Evolutionary conservation across 2,329 filamentous ascomycete species (phyloP), one percentile per base, ranked within the genome.

Genomic region (Curvularia hawaiiensis): DNA sequence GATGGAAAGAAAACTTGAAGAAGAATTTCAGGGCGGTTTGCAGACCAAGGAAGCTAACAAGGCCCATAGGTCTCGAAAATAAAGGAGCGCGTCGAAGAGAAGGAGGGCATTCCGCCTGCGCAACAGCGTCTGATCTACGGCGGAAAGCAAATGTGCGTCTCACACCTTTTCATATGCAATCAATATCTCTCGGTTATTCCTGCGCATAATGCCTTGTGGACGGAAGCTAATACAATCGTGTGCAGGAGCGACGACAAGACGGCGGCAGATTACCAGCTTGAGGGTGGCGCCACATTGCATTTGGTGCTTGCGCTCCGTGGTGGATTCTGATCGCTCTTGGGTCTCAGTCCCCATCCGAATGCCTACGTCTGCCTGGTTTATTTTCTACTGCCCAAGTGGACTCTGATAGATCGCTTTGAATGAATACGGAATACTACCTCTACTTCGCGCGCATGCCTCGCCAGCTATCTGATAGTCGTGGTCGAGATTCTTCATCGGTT

Each of bases 11-110:
- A 26, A 8, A 9, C n/a, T n/a, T 26, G 10, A 4, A 31, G 6
- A 35, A 12, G 14, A 5, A 8, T 22, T 31, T 11, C 0, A 3
- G 5, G 8, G 33, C 1, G 14, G 1, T 2, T 14, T 30, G 1
- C 2, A 16, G 4, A n/a, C 40, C 22, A 4, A 20, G 11, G 24
- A 54, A 41, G 52, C 63, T 69, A 51, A 71, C 44, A 38, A 3
- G 7, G 16, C 9, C 10, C 43, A 20, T 16, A 96, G 92, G 91
- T 98, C 68, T 89, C 90, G 40, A 88, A 93, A 77, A 98, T 99
- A 84, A 99, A 99, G 84, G 95, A 98, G 80, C 93, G 94, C 72
- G 95, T 99, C 54, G 95, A 99, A 79, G 95, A 99, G 83, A 98
- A 98, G 81, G 95, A 98, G 77, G 95, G 95, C 56, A 99, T 99